Evolutionary conservation across 768 basidiomycete genomes (phyloP).

Genomic region (Boletus tylopilopsis): DNA sequence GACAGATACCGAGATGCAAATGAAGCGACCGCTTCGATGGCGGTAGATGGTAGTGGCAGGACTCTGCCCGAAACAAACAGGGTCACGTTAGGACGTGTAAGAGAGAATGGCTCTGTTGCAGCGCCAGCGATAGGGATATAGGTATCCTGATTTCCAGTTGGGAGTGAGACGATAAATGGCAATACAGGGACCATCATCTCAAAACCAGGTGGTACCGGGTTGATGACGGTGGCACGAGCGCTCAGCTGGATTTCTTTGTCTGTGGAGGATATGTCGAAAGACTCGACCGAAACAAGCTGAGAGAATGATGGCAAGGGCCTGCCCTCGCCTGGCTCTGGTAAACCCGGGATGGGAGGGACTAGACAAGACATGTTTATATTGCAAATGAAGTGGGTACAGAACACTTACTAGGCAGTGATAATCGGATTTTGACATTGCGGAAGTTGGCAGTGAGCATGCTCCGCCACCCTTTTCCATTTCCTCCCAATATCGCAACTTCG

Average conservation of each 20-base stretch:
- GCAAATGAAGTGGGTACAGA: not conserved
- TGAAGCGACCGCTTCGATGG: conserved; percentile 43
- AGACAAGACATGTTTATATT: conserved; percentile 8
- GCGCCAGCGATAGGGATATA: conserved; percentile 51
- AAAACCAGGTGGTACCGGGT: conserved; percentile 52
- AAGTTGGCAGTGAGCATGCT: conserved; percentile 36
- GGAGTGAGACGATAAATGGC: conserved; percentile 60
- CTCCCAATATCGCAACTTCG: conserved; percentile 49
- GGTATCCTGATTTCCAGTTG: conserved; percentile 21
- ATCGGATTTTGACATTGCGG: conserved; percentile 40
- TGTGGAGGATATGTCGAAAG: conserved; percentile 45
- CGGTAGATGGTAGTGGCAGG: conserved; percentile 47
- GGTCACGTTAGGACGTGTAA: conserved; percentile 68
- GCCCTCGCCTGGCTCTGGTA: conserved; percentile 55
- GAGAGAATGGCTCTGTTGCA: conserved; percentile 49
- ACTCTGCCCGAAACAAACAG: conserved; percentile 53
- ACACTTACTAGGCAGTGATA: conserved; percentile 54
- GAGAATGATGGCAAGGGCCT: conserved; percentile 52
- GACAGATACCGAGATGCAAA: conserved; percentile 68
- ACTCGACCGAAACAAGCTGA: conserved; percentile 56
- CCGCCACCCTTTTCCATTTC: conserved; percentile 48
- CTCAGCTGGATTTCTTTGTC: conserved; percentile 37
- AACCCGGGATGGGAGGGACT: conserved; percentile 66
- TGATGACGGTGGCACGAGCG: conserved; percentile 54
- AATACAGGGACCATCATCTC: conserved; percentile 51